Conservation (phyloP, 2,329 filamentous ascomycete genomes). For the Monosporascus sp. region DNA sequence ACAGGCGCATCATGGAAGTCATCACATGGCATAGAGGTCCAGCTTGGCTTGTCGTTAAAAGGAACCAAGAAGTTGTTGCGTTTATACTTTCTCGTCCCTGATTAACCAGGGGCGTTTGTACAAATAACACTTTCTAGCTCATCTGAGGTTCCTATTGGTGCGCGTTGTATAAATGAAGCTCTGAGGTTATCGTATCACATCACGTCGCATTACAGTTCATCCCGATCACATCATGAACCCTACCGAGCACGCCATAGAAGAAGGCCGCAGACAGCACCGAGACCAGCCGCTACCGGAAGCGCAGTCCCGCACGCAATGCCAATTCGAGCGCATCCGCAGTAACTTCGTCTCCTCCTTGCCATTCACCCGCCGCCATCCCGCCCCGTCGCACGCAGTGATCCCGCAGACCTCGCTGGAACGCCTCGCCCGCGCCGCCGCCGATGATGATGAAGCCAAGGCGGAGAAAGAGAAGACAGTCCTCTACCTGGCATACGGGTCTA, state of each 20-base stretch:
- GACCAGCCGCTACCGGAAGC: background rate
- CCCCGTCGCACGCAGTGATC: conserved; percentile 20
- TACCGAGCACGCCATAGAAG: background rate
- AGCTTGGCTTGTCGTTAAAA: no score
- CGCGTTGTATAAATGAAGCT: background rate
- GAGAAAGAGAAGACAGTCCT: conserved; percentile 49
- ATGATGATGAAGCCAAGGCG: conserved; percentile 11
- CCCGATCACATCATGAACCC: background rate
- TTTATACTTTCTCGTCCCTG: no score
- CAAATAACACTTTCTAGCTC: no score
- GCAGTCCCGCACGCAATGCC: background rate
- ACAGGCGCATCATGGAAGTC: no score
- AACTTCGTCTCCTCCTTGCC: background rate
- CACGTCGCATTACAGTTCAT: background rate
- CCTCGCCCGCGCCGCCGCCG: conserved; percentile 28
- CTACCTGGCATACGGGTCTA: conserved; percentile 89
- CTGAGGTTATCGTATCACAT: background rate
- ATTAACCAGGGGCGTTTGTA: no score
- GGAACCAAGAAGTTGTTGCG: no score
- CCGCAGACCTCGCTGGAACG: conserved; percentile 33
- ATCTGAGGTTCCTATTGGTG: no score
- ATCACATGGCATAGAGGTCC: no score
- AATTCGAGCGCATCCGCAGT: background rate
- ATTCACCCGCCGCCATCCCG: conserved; percentile 1
- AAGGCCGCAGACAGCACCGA: background rate